phyloP scores from a whole-genome alignment of 345 rosid genomes.

The Corchorus olitorius region DNA sequence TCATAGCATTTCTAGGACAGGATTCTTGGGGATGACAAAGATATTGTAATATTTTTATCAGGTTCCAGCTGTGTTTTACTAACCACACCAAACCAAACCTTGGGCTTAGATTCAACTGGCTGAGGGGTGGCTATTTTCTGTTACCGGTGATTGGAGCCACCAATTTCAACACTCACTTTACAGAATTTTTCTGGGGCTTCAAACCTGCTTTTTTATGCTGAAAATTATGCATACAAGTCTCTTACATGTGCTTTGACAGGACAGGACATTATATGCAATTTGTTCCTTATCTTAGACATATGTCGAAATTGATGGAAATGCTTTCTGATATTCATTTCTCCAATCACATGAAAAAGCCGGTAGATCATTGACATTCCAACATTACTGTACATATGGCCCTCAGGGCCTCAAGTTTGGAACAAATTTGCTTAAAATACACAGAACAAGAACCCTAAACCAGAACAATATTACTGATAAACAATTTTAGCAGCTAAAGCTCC shows the following conservation, averaged over 20 bases:
- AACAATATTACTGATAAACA: no score
- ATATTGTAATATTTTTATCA: slow-evolving; percentile 22
- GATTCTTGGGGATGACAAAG: slow-evolving; percentile 53
- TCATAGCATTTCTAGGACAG: slow-evolving; percentile 35
- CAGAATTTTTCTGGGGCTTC: slow-evolving; percentile 29
- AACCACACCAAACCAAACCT: slow-evolving; percentile 19
- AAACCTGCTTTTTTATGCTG: slow-evolving; percentile 27
- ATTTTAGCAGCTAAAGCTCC: no score
- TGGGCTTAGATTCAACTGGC: slow-evolving; percentile 28
- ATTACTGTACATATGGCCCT: no score
- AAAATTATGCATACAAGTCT: slow-evolving; percentile 15
- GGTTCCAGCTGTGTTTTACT: slow-evolving; percentile 29
- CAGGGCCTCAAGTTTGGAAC: no score
- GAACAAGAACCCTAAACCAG: no score
- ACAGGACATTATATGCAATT: background rate
- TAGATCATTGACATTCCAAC: no score
- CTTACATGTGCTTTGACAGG: slow-evolving; percentile 26
- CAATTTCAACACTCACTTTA: slow-evolving; percentile 12
- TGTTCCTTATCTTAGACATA: slow-evolving; percentile 16
- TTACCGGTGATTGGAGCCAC: slow-evolving; percentile 24
- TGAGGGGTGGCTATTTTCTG: slow-evolving; percentile 31
- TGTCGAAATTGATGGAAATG: background rate
- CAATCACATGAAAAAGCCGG: no score
- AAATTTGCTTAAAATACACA: no score
- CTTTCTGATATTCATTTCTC: background rate